Conservation (phyloP, 208 protist genomes). For the Leishmania lainsoni region DNA sequence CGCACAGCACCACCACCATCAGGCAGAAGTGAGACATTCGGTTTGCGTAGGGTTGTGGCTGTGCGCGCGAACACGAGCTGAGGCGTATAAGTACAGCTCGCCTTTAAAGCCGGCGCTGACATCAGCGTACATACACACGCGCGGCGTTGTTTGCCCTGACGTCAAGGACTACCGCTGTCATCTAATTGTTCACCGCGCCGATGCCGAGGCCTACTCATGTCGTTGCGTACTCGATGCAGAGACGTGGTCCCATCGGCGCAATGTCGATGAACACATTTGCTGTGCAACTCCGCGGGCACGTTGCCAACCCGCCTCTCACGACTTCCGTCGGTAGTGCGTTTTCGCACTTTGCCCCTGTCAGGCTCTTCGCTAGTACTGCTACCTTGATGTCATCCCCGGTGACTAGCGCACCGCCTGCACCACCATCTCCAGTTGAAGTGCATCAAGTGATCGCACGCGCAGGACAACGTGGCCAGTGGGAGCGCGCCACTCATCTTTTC, state of each 20-base stretch:
- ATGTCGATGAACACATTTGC: neutral
- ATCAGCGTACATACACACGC: neutral
- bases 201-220: neutral
- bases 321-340: neutral
- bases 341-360: neutral
- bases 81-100: neutral
- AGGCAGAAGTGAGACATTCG: neutral
- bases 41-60: neutral
- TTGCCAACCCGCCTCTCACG: neutral
- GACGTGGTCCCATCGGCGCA: neutral
- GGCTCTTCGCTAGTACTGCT: neutral
- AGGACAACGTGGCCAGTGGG: constrained; percentile 45
- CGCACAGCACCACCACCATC: neutral
- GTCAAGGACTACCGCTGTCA: neutral
- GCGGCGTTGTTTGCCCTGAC: neutral
- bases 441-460: constrained; percentile 59
- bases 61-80: neutral
- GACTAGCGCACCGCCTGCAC: neutral
- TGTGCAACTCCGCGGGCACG: neutral
- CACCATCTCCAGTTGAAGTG: constrained; percentile 68
- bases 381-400: neutral
- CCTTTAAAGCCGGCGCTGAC: neutral
- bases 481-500: constrained; percentile 52
- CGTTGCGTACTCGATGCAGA: neutral
- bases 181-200: neutral